Evolutionary conservation across 305 asterid species (phyloP).

Genomic region (Fraxinus albicans): DNA sequence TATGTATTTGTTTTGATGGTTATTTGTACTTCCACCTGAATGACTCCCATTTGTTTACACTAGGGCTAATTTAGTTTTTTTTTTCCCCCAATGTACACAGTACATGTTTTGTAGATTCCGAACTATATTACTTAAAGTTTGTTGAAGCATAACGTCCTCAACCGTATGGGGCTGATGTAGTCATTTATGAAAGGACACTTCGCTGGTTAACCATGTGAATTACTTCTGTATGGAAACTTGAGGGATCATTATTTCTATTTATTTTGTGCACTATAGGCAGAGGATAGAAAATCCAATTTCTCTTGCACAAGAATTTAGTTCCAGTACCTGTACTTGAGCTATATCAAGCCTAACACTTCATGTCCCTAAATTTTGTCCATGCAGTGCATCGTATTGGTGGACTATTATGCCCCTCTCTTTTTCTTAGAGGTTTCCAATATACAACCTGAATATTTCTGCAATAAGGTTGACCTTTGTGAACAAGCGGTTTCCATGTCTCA

Average conservation of each 20-base stretch:
- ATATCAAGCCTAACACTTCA: neutral
- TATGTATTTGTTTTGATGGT: neutral
- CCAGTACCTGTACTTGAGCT: neutral
- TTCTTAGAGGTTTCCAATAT: constrained; percentile 61
- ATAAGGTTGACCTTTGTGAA: constrained; percentile 60
- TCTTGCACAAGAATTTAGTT: neutral
- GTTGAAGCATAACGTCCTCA: neutral
- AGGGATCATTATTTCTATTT: neutral
- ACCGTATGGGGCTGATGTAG: neutral
- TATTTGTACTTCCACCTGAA: neutral
- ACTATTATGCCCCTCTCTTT: constrained; percentile 82
- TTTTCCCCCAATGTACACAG: neutral
- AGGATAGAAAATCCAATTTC: constrained; percentile 5
- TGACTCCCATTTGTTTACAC: neutral
- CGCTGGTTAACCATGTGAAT: neutral
- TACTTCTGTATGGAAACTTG: neutral
- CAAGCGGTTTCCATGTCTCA: constrained; percentile 35
- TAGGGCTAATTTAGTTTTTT: neutral
- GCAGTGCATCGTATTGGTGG: constrained; percentile 87
- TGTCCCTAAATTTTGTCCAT: constrained; percentile 10
- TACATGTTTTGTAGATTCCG: neutral
- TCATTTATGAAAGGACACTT: neutral
- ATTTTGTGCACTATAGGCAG: neutral
- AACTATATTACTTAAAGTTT: neutral
- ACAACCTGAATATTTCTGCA: constrained; percentile 59